A percentile compares a stretch with the other conserved stretches of the same genome.
Conservation (phyloP, 345 rosid genomes). For the Orychophragmus violaceus region DNA sequence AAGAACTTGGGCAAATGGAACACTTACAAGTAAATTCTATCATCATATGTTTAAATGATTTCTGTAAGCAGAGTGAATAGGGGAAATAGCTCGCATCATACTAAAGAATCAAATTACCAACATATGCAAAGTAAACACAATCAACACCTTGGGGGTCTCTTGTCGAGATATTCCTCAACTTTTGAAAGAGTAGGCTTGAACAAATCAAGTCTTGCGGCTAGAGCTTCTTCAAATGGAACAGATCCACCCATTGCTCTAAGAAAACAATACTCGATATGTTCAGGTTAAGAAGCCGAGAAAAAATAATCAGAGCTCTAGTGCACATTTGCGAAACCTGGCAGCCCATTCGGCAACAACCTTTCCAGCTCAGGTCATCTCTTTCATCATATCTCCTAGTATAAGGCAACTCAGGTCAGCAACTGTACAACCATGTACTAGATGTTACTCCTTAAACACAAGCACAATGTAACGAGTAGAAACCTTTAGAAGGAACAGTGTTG, state of each 20-base stretch:
- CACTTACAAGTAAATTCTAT: too few species aligned
- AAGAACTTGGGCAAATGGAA: neutral
- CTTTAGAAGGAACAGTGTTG: conserved; percentile 54
- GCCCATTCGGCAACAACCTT: conserved; percentile 95
- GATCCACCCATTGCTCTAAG: too few species aligned
- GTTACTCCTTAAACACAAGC: neutral
- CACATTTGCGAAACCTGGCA: conserved; percentile 51
- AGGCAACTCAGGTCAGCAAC: neutral
- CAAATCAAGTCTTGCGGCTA: conserved; percentile 77
- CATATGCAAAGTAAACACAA: neutral
- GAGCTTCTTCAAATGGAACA: too few species aligned
- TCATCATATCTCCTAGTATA: conserved; percentile 37
- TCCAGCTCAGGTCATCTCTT: conserved; percentile 96
- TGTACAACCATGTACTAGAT: neutral
- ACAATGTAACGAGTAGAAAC: conserved; percentile 19
- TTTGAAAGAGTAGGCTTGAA: conserved; percentile 75
- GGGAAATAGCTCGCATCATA: too few species aligned
- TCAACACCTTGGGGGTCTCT: conserved; percentile 68
- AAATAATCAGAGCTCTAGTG: conserved; percentile 1
- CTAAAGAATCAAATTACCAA: too few species aligned
- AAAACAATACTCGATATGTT: conserved; percentile 8
- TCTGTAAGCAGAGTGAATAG: too few species aligned
- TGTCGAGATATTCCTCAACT: conserved; percentile 67
- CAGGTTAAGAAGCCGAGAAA: neutral
- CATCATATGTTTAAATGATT: too few species aligned